These are phyloP conservation scores for Triticum monococcum DNA, from an alignment of 176 grass and related monocot species.

Conservation along the genomic window DNA sequence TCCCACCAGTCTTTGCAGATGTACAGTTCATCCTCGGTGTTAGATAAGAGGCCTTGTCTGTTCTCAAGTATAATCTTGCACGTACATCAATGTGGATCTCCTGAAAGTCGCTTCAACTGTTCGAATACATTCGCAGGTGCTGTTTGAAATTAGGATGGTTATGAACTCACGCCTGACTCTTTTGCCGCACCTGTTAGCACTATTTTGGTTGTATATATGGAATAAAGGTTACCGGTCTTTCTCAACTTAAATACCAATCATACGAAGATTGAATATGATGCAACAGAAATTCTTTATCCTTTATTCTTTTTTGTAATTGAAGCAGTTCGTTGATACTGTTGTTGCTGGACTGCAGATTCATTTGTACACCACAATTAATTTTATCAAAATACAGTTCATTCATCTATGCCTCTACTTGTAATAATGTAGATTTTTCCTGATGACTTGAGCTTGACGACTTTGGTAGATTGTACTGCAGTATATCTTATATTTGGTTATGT, in stretches of 20 bases:
- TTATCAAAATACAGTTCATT: not conserved
- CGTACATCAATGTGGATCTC: not conserved
- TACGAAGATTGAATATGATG: not conserved
- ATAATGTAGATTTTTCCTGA: not conserved
- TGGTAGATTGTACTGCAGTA: not conserved
- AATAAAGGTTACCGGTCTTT: not conserved
- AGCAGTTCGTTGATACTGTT: not conserved
- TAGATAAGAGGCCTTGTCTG: not conserved
- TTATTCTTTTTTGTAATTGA: not conserved
- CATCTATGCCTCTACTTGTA: not conserved
- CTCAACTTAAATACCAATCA: not conserved
- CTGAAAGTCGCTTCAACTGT: not conserved
- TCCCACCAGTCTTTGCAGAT: not conserved
- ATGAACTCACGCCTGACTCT: not conserved
- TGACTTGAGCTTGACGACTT: not conserved
- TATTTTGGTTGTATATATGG: not conserved
- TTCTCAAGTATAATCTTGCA: not conserved
- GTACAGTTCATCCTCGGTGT: not conserved
- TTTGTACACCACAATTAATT: not conserved
- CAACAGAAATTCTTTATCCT: not conserved
- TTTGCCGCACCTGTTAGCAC: not conserved
- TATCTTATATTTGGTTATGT: not conserved
- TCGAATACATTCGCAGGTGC: not conserved
- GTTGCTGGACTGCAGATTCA: not conserved
- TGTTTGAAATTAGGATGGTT: not conserved